phyloP scores from a whole-genome alignment of 1,284 basidiomycete species.

The Paramarasmius palmivorus region DNA sequence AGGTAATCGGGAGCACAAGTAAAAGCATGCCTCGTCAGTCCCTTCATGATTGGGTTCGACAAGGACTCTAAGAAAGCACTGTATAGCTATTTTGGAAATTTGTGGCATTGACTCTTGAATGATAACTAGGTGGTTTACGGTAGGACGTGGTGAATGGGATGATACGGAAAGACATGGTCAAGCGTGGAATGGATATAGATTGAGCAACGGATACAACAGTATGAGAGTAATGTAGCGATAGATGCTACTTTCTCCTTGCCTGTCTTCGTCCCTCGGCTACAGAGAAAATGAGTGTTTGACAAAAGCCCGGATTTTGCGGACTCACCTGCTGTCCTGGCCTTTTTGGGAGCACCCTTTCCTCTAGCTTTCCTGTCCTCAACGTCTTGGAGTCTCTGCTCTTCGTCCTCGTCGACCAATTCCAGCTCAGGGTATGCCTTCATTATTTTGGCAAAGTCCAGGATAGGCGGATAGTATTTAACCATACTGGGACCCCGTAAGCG shows the following conservation, averaged over 20 bases:
- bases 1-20: too few relatives aligned
- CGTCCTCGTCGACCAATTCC: conserved; percentile 61
- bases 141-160: too few relatives aligned
- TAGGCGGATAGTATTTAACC: conserved; percentile 73
- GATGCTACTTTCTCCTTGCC: background rate
- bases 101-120: too few relatives aligned
- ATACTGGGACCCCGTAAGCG: conserved; percentile 78
- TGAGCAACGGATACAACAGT: too few relatives aligned
- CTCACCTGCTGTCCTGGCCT: conserved; percentile 67
- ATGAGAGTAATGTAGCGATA: too few relatives aligned
- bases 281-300: background rate
- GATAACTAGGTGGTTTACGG: too few relatives aligned
- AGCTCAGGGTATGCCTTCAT: conserved; percentile 54
- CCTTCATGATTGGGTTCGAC: too few relatives aligned
- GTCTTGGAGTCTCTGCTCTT: conserved; percentile 67
- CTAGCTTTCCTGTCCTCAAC: conserved; percentile 66
- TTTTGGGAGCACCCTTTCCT: conserved; percentile 81
- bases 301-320: background rate
- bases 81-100: too few relatives aligned
- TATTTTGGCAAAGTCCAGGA: conserved; percentile 52
- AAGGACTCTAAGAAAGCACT: too few relatives aligned
- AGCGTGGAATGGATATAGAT: too few relatives aligned
- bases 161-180: too few relatives aligned
- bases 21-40: too few relatives aligned
- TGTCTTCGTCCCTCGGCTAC: conserved; percentile 1